These are phyloP conservation scores for Heracleum sosnowskyi DNA, from an alignment of 129 eudicot species.

Conservation along the genomic window DNA sequence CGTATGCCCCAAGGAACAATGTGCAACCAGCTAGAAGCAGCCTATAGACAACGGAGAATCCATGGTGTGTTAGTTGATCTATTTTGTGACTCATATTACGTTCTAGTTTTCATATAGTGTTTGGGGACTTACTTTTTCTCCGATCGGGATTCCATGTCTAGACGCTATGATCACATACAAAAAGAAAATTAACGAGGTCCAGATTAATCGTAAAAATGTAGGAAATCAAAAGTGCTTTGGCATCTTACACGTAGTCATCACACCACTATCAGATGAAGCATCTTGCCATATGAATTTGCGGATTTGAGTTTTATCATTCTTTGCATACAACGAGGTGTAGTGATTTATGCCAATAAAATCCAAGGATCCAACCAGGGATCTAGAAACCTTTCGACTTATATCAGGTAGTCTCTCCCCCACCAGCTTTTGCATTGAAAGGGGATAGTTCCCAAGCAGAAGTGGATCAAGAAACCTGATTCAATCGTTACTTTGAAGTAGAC, in stretches of 20 bases:
- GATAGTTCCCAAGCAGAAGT: slow-evolving; percentile 75
- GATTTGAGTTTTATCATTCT: slow-evolving; percentile 55
- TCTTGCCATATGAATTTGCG: slow-evolving; percentile 60
- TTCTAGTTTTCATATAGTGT: not conserved
- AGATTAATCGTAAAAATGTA: not conserved
- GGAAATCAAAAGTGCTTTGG: not conserved
- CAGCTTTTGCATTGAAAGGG: slow-evolving; percentile 72
- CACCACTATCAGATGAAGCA: slow-evolving; percentile 67
- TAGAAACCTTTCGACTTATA: slow-evolving; percentile 46
- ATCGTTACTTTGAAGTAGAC: slow-evolving; percentile 25
- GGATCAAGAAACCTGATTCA: slow-evolving; percentile 98
- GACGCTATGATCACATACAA: slow-evolving; percentile 37
- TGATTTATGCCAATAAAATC: slow-evolving; percentile 92
- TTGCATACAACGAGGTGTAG: slow-evolving; percentile 76
- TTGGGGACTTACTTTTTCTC: slow-evolving; percentile 67
- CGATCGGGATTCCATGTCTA: slow-evolving; percentile 65
- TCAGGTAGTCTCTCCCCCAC: slow-evolving; percentile 71
- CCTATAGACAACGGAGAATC: slow-evolving; percentile 28
- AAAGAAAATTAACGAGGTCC: slow-evolving; percentile 10
- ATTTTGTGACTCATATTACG: slow-evolving; percentile 6
- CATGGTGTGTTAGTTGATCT: not conserved
- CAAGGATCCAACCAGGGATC: slow-evolving; percentile 44
- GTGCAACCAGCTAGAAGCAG: slow-evolving; percentile 78
- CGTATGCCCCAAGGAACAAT: slow-evolving; percentile 97
- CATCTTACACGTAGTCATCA: slow-evolving; percentile 56